Evolutionary conservation across 306 rosid genomes (phyloP).

Genomic region (Cucurbita pepo): DNA sequence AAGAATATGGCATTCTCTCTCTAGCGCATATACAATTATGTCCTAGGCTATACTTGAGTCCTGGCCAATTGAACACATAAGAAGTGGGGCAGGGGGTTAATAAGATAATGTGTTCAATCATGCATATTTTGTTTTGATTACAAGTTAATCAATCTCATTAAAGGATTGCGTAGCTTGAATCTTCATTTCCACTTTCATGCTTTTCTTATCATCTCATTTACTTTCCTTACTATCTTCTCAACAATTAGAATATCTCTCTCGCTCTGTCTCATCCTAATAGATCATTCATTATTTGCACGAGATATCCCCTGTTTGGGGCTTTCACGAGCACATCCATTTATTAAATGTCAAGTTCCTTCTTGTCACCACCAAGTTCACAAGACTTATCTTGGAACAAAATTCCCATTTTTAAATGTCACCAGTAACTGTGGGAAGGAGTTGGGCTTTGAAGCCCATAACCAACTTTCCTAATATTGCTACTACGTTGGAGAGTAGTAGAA

Average conservation of each 20-base stretch:
- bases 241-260: not conserved
- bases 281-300: not conserved
- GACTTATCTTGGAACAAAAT: not conserved
- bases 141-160: not conserved
- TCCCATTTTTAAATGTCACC: not conserved
- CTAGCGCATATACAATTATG: not conserved
- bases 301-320: conserved; percentile 9
- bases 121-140: not conserved
- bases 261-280: not conserved
- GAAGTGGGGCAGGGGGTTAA: not conserved
- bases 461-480: no score
- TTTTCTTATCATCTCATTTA: conserved; percentile 2
- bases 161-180: not conserved
- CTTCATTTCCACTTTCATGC: not conserved
- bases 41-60: not conserved
- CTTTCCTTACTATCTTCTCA: not conserved
- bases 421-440: not conserved
- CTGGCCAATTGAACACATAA: not conserved
- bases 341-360: not conserved
- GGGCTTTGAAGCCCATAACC: not conserved
- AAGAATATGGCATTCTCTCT: conserved; percentile 20
- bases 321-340: conserved; percentile 11
- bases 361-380: conserved; percentile 1
- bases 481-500: no score
- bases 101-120: not conserved